Evolutionary conservation across 2,329 filamentous ascomycete genomes (phyloP).

Genomic region (Coleophoma cylindrospora): DNA sequence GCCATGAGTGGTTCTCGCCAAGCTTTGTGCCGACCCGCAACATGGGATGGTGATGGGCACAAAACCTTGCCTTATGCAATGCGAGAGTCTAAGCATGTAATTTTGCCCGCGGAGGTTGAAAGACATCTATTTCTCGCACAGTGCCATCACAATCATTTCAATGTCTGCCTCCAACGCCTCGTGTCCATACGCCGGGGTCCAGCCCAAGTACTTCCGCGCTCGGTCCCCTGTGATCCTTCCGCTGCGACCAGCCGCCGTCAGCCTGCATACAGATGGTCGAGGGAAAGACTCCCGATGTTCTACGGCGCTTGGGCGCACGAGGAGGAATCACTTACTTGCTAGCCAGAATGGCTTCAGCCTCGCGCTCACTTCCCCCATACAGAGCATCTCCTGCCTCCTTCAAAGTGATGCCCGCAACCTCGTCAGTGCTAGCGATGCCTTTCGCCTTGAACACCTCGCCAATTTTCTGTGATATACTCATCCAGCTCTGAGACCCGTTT

Average conservation of each 20-base stretch:
- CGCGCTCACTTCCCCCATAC: conserved; percentile 12
- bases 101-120: background rate
- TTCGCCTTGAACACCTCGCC: conserved; percentile 26
- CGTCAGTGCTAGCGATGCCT: conserved; percentile 24
- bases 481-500: conserved; percentile 35
- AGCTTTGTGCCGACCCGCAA: too few species aligned
- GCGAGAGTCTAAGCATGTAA: background rate
- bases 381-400: conserved; percentile 23
- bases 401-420: conserved; percentile 23
- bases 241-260: conserved; percentile 1
- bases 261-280: background rate
- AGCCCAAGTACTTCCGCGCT: conserved; percentile 11
- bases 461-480: conserved; percentile 29
- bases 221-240: conserved; percentile 14
- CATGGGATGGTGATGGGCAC: too few species aligned
- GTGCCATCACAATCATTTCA: conserved; percentile 18
- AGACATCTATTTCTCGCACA: background rate
- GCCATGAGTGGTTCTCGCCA: too few species aligned
- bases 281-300: background rate
- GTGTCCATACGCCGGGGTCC: conserved; percentile 11
- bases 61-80: background rate
- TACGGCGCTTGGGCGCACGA: background rate
- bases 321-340: conserved; percentile 18
- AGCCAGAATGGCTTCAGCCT: conserved; percentile 30
- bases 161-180: conserved; percentile 11